Conservation (phyloP, 179 eudicot genomes). For the Spinacia oleracea region DNA sequence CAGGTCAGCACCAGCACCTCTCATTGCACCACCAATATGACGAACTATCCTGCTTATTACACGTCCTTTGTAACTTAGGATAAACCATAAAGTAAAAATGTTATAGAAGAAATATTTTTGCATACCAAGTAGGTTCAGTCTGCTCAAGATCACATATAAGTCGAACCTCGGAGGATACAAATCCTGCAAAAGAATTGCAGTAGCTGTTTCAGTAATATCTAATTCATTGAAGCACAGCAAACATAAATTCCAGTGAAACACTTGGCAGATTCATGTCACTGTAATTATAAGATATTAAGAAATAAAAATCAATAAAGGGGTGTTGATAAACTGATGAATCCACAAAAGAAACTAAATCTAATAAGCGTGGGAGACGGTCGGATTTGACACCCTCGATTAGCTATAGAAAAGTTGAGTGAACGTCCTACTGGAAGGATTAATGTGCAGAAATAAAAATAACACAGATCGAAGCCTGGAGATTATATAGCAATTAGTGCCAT, state of each 20-base stretch:
- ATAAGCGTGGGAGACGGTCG: background rate
- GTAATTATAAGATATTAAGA: background rate
- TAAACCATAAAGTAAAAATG: background rate
- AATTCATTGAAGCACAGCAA: background rate
- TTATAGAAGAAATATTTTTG: background rate
- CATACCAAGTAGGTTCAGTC: conserved; percentile 89
- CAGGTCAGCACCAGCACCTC: conserved; percentile 97
- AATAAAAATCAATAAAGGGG: background rate
- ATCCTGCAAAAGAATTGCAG: conserved; percentile 40
- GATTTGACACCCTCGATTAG: background rate
- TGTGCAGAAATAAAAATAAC: background rate
- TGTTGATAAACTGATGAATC: background rate
- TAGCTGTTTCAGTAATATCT: background rate
- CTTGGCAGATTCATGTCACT: conserved; percentile 6
- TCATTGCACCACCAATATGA: conserved; percentile 89
- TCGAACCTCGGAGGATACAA: conserved; percentile 76
- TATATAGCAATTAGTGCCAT: too few species aligned
- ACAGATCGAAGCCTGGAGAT: too few species aligned
- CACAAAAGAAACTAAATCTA: background rate
- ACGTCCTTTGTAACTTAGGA: background rate
- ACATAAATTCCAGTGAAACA: background rate
- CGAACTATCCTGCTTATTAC: conserved; percentile 62
- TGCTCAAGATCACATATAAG: conserved; percentile 89
- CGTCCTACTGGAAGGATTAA: background rate
- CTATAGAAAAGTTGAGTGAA: background rate